phyloP scores from a whole-genome alignment of 495 filamentous ascomycete species.

The Talaromyces thailandensis region DNA sequence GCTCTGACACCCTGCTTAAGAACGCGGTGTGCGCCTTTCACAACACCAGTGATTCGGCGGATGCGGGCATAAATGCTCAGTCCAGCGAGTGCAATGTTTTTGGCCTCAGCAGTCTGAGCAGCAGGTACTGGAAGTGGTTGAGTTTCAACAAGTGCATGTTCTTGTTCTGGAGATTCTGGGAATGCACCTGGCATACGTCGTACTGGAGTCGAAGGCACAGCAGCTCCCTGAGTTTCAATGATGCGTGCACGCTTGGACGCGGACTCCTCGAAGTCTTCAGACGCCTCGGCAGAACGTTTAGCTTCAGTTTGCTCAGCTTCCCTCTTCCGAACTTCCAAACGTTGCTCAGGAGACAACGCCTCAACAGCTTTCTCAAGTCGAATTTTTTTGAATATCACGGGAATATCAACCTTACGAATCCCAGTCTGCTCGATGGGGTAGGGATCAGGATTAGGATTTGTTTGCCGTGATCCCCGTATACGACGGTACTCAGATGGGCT shows the following conservation, averaged over 20 bases:
- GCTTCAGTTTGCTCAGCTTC: not conserved
- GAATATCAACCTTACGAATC: not conserved
- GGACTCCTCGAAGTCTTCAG: not conserved
- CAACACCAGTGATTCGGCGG: not conserved
- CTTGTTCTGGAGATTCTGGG: not conserved
- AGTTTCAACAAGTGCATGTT: not conserved
- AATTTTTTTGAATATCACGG: not conserved
- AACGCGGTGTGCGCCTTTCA: not conserved
- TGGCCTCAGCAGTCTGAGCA: not conserved
- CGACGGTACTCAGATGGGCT: not conserved
- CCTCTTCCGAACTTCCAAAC: not conserved
- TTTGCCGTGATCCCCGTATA: not conserved
- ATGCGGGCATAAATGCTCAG: not conserved
- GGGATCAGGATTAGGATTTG: not conserved
- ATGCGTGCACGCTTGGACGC: not conserved
- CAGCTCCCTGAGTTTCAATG: not conserved
- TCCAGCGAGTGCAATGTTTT: not conserved
- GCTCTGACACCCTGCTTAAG: not conserved
- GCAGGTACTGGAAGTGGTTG: not conserved
- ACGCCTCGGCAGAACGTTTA: not conserved
- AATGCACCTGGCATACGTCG: not conserved
- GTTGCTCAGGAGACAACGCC: not conserved
- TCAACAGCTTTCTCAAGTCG: not conserved
- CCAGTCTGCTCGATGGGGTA: not conserved
- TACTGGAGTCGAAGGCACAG: not conserved